Percentiles rank a stretch among this genome's conserved stretches.
Conservation (phyloP, 1,284 basidiomycete genomes). For the Clitocybe nebularis region DNA sequence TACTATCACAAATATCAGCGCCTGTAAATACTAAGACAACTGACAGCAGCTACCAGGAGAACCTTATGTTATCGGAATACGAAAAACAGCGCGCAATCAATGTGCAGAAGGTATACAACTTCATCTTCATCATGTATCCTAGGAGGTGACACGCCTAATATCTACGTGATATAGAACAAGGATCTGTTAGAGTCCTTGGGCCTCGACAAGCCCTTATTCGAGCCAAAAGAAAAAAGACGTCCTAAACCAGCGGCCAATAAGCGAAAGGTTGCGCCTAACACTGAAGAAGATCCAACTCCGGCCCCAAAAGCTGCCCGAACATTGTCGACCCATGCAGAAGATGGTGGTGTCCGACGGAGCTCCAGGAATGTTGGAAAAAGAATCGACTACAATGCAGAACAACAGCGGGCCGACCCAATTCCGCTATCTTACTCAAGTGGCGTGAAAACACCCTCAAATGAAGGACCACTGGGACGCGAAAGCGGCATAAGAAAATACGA, state of each 20-base stretch:
- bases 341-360: constrained; percentile 52
- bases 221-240: constrained; percentile 43
- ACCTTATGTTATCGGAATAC: constrained; percentile 45
- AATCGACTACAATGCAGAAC: constrained; percentile 50
- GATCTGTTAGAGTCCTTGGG: constrained; percentile 39
- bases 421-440: constrained; percentile 34
- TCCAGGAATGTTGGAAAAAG: constrained; percentile 56
- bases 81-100: constrained; percentile 44
- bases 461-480: constrained; percentile 34
- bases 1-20: too few species aligned
- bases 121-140: background rate
- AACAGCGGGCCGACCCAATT: constrained; percentile 24
- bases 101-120: constrained; percentile 32
- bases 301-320: constrained; percentile 27
- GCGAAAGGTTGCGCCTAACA: constrained; percentile 22
- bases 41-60: too few species aligned
- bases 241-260: constrained; percentile 26
- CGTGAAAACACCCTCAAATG: constrained; percentile 30
- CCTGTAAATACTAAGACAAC: too few species aligned
- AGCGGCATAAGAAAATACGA: constrained; percentile 46
- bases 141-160: background rate
- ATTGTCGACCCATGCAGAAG: constrained; percentile 19
- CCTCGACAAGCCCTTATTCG: constrained; percentile 41
- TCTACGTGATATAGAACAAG: constrained; percentile 37
- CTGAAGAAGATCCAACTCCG: constrained; percentile 20